Percentiles rank a stretch among this genome's conserved stretches.
Evolutionary conservation across 331 rosid species (phyloP).

Genomic region (Dryas integrifolia): DNA sequence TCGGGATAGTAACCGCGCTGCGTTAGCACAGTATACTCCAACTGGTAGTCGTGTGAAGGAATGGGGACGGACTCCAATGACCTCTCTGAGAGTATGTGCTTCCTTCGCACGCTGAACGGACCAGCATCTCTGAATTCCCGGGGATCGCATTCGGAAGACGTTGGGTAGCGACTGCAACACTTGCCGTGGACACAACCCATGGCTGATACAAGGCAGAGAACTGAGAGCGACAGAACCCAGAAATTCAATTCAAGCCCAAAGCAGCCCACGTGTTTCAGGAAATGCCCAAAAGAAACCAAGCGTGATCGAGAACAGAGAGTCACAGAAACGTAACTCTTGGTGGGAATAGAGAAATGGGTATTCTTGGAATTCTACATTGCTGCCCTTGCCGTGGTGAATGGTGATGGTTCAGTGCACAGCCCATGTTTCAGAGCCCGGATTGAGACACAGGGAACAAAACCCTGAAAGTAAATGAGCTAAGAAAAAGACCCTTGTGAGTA

Average conservation of each 20-base stretch:
- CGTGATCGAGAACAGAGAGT: background rate
- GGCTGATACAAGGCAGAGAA: conserved; percentile 11
- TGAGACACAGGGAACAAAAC: conserved; percentile 27
- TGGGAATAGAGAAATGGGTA: conserved; percentile 16
- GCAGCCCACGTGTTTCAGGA: conserved; percentile 25
- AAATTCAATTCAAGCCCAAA: conserved; percentile 22
- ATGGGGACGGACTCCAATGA: conserved; percentile 57
- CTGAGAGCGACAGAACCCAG: conserved; percentile 15
- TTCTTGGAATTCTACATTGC: conserved; percentile 37
- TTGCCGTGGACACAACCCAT: conserved; percentile 93
- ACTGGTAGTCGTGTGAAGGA: conserved; percentile 63
- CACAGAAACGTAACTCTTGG: conserved; percentile 17
- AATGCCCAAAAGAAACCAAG: conserved; percentile 21
- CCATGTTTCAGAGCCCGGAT: conserved; percentile 22
- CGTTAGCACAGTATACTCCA: conserved; percentile 74
- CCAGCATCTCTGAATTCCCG: conserved; percentile 45
- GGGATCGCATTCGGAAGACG: conserved; percentile 55
- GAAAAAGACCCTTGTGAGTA: background rate
- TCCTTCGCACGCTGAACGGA: conserved; percentile 45
- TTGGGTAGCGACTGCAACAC: conserved; percentile 60
- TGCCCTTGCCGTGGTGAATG: conserved; percentile 24
- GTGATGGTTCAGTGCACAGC: conserved; percentile 11
- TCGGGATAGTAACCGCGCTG: conserved; percentile 96
- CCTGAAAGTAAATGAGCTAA: conserved; percentile 26
- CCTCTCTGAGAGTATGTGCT: conserved; percentile 65